Conservation (phyloP, 768 basidiomycete genomes). For the Mycena kentingensis region DNA sequence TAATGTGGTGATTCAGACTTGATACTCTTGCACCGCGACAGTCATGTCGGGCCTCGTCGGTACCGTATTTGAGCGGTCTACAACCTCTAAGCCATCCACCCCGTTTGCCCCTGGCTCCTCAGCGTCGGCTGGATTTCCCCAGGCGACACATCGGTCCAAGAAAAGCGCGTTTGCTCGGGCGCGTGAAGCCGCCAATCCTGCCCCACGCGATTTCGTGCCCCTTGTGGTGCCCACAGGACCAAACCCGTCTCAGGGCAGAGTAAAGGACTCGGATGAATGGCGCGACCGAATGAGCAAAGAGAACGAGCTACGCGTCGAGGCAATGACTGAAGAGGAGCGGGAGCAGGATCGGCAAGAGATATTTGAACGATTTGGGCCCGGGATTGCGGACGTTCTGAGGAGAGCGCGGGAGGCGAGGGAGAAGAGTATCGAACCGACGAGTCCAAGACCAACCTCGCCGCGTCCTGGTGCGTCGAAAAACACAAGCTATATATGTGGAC, state of each 20-base stretch:
- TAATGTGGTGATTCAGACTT: no score
- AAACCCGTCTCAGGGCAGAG: slow-evolving; percentile 4
- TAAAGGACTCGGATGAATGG: slow-evolving; percentile 42
- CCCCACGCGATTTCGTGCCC: slow-evolving; percentile 32
- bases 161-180: slow-evolving; percentile 60
- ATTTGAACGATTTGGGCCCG: slow-evolving; percentile 69
- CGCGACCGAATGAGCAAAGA: slow-evolving; percentile 62
- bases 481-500: slow-evolving; percentile 8
- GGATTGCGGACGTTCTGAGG: slow-evolving; percentile 61
- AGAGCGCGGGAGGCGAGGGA: slow-evolving; percentile 53
- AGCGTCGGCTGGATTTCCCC: slow-evolving; percentile 58
- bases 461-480: background rate
- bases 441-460: slow-evolving; percentile 4
- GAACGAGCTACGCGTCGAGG: slow-evolving; percentile 61
- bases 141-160: slow-evolving; percentile 62
- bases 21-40: no score
- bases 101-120: slow-evolving; percentile 21
- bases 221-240: slow-evolving; percentile 18
- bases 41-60: slow-evolving; percentile 35
- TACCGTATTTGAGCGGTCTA: slow-evolving; percentile 50
- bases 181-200: slow-evolving; percentile 38
- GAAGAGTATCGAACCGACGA: slow-evolving; percentile 18
- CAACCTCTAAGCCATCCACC: slow-evolving; percentile 30
- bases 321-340: slow-evolving; percentile 73
- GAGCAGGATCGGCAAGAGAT: slow-evolving; percentile 67